Evolutionary conservation across 164 flowering plant genomes (phyloP).

Genomic region (Tetracentron sinense): DNA sequence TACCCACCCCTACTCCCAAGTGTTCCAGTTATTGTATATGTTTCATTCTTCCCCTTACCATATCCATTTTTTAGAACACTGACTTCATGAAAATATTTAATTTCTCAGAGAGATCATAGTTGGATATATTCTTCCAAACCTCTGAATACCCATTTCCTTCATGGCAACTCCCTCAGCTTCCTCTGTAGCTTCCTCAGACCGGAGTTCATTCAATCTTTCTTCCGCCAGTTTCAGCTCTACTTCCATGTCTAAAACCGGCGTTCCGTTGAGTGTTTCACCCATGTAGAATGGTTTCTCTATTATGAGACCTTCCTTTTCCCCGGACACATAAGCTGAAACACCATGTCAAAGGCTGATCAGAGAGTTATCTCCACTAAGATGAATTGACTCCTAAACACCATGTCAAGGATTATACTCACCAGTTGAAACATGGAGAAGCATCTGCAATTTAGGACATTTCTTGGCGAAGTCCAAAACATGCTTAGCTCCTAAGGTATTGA

Average conservation of each 20-base stretch:
- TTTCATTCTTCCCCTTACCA: neutral
- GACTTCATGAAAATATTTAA: neutral
- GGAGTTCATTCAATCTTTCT: conserved; percentile 39
- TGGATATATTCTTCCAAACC: conserved; percentile 27
- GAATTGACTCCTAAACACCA: too few species aligned
- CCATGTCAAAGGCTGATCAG: neutral
- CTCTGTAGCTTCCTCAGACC: conserved; percentile 19
- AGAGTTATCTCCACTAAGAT: neutral
- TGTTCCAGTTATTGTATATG: too few species aligned
- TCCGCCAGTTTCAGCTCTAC: conserved; percentile 35
- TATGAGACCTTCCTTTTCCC: conserved; percentile 45
- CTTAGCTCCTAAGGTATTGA: conserved; percentile 51
- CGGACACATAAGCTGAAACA: conserved; percentile 62
- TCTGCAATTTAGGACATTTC: conserved; percentile 42
- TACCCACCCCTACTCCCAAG: too few species aligned
- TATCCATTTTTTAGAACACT: neutral
- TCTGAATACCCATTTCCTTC: conserved; percentile 57
- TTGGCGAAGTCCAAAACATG: conserved; percentile 54
- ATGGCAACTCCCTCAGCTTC: conserved; percentile 28
- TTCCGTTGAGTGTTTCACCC: conserved; percentile 57
- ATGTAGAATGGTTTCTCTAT: conserved; percentile 40
- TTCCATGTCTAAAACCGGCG: conserved; percentile 32
- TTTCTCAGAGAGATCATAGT: neutral
- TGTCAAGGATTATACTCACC: too few species aligned
- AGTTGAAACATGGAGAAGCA: conserved; percentile 59